Percentiles rank a stretch among this genome's conserved stretches.
Conservation (phyloP, 2,329 filamentous ascomycete species). For the Ophioceras dolichostomum region DNA sequence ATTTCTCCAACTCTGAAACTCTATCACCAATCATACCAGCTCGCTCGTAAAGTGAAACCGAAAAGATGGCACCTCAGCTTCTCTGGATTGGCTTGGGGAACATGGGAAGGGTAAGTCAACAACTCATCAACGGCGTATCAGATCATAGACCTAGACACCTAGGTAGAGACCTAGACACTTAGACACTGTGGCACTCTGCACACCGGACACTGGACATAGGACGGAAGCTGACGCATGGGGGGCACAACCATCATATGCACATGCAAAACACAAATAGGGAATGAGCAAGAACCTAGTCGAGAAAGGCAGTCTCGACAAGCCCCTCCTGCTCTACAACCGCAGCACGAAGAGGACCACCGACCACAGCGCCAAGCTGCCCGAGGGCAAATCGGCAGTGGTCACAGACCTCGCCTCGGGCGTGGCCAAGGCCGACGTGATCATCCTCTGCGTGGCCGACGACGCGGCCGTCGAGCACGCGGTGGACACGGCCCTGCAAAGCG, state of each 20-base stretch:
- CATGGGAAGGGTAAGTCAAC: slow-evolving; percentile 59
- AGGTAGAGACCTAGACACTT: too few species aligned
- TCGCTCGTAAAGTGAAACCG: too few species aligned
- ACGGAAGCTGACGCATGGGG: slow-evolving; percentile 4
- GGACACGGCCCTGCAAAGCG: slow-evolving; percentile 36
- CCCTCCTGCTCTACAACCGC: slow-evolving; percentile 72
- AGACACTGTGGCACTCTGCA: too few species aligned
- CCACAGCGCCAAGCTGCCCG: slow-evolving; percentile 46
- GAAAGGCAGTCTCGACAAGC: slow-evolving; percentile 60
- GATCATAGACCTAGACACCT: too few species aligned
- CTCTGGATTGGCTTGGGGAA: slow-evolving; percentile 79
- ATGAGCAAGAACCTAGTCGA: slow-evolving; percentile 76
- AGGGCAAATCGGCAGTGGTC: slow-evolving; percentile 51
- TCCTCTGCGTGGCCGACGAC: slow-evolving; percentile 73
- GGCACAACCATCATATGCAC: too few species aligned
- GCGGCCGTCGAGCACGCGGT: slow-evolving; percentile 54
- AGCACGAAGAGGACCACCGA: slow-evolving; percentile 53
- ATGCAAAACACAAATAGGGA: slow-evolving; percentile 34
- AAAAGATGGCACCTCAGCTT: slow-evolving; percentile 47
- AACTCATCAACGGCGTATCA: too few species aligned
- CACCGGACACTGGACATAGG: neutral
- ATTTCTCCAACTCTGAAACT: too few species aligned
- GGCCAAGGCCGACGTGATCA: slow-evolving; percentile 61
- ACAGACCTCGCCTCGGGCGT: slow-evolving; percentile 55
- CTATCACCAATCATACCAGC: too few species aligned